These are phyloP conservation scores for Penicillium sp. DNA, from an alignment of 2,329 filamentous ascomycete species.

Conservation along the genomic window DNA sequence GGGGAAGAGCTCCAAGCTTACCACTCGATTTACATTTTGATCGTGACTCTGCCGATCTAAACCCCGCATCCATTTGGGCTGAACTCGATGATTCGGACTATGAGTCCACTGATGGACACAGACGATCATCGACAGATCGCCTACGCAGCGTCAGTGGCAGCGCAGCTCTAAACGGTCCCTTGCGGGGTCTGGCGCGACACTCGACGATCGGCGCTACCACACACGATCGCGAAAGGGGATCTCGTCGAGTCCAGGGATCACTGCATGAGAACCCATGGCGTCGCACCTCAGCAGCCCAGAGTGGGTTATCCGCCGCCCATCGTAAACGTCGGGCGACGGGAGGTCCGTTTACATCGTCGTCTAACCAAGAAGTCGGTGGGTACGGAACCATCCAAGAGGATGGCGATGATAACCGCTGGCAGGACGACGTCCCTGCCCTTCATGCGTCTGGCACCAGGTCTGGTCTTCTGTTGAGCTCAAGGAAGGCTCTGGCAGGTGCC, in stretches of 20 bases:
- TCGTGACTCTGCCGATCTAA: conserved; percentile 57
- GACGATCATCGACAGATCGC: conserved; percentile 17
- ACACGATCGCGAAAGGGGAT: conserved; percentile 22
- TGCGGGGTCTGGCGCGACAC: conserved; percentile 23
- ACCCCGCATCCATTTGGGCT: conserved; percentile 81
- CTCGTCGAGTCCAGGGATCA: conserved; percentile 22
- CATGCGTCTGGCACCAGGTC: background rate
- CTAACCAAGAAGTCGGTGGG: conserved; percentile 18
- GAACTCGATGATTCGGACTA: conserved; percentile 74
- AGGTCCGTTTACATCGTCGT: conserved; percentile 35
- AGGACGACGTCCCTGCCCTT: background rate
- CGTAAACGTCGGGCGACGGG: conserved; percentile 20
- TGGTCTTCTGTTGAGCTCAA: conserved; percentile 30
- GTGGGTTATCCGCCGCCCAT: conserved; percentile 19
- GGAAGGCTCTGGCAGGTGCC: conserved; percentile 24
- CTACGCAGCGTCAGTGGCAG: conserved; percentile 29
- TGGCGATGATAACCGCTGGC: conserved; percentile 5
- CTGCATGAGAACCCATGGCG: conserved; percentile 20
- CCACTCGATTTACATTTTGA: conserved; percentile 30
- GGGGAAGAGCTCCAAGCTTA: conserved; percentile 38
- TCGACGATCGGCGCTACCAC: conserved; percentile 24
- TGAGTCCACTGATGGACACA: conserved; percentile 20
- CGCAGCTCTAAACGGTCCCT: conserved; percentile 15
- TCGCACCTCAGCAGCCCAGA: conserved; percentile 29
- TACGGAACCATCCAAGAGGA: conserved; percentile 32